Evolutionary conservation across 495 filamentous ascomycete species (phyloP).

Genomic region (Niebla homalea): DNA sequence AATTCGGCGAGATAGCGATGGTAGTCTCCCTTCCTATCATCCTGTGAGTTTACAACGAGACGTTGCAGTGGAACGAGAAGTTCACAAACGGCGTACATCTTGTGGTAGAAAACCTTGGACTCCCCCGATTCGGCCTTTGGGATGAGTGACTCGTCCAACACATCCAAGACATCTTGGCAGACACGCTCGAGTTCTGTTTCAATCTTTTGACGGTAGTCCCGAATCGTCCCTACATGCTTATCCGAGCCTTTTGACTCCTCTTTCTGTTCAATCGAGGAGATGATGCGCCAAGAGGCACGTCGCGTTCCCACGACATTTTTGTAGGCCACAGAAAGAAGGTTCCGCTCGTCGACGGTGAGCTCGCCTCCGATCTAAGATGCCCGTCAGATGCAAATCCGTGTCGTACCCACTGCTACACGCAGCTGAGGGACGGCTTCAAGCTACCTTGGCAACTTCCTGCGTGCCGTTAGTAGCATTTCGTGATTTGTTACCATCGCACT

Average conservation of each 20-base stretch:
- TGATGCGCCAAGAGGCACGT: slow-evolving; percentile 98
- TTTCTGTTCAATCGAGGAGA: slow-evolving; percentile 99
- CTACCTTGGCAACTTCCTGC: slow-evolving; percentile 72
- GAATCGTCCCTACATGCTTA: slow-evolving; percentile 91
- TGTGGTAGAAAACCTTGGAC: slow-evolving; percentile 99
- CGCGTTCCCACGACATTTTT: slow-evolving; percentile 99
- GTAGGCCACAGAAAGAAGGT: slow-evolving; percentile 97
- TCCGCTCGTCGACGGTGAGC: slow-evolving; percentile 96
- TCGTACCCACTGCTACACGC: neutral
- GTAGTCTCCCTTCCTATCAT: slow-evolving; percentile 95
- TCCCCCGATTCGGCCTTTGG: slow-evolving; percentile 96
- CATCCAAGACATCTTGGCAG: slow-evolving; percentile 96
- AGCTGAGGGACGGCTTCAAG: neutral
- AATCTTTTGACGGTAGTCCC: slow-evolving; percentile 97
- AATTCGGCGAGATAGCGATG: slow-evolving; percentile 99
- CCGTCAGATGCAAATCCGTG: slow-evolving; percentile 6
- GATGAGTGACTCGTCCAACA: slow-evolving; percentile 89
- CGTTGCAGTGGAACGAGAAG: neutral
- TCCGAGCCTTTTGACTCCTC: slow-evolving; percentile 99
- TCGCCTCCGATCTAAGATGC: slow-evolving; percentile 68
- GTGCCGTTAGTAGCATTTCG: slow-evolving; percentile 22
- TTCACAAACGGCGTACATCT: slow-evolving; percentile 61
- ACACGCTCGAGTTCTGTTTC: slow-evolving; percentile 95
- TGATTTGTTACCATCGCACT: slow-evolving; percentile 2
- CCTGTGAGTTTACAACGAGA: neutral